Evolutionary conservation across 2,329 filamentous ascomycete genomes (phyloP).

Genomic region (Xylariales sp.): DNA sequence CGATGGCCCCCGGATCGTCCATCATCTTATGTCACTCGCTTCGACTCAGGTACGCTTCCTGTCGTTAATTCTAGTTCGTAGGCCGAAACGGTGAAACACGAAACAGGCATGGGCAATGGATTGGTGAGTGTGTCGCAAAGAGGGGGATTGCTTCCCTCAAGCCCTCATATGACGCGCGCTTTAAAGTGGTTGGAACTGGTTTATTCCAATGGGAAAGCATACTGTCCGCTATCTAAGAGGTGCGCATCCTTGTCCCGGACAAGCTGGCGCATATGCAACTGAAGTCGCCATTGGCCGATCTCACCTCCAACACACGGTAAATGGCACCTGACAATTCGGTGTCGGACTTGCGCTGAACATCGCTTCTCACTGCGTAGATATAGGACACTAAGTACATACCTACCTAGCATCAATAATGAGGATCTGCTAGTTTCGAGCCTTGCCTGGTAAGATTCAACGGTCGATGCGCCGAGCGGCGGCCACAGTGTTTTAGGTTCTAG

Average conservation of each 20-base stretch:
- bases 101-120: conserved; percentile 19
- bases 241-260: conserved; percentile 4
- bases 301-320: conserved; percentile 1
- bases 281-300: conserved; percentile 6
- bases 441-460: neutral
- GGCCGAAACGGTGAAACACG: conserved; percentile 26
- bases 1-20: conserved; percentile 1
- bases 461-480: neutral
- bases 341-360: neutral
- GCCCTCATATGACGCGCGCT: conserved; percentile 6
- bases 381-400: no score
- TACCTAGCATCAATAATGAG: neutral
- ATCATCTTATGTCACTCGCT: conserved; percentile 1
- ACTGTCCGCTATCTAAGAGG: neutral
- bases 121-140: conserved; percentile 10
- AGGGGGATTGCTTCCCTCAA: conserved; percentile 4
- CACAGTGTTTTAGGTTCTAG: neutral
- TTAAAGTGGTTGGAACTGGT: conserved; percentile 3
- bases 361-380: neutral
- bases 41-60: conserved; percentile 2
- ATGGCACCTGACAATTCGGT: conserved; percentile 7
- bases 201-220: conserved; percentile 8
- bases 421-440: neutral
- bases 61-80: conserved; percentile 15
- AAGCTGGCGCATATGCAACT: conserved; percentile 5